phyloP scores from a whole-genome alignment of 768 basidiomycete species.

The Cantharellus cinnabarinus region DNA sequence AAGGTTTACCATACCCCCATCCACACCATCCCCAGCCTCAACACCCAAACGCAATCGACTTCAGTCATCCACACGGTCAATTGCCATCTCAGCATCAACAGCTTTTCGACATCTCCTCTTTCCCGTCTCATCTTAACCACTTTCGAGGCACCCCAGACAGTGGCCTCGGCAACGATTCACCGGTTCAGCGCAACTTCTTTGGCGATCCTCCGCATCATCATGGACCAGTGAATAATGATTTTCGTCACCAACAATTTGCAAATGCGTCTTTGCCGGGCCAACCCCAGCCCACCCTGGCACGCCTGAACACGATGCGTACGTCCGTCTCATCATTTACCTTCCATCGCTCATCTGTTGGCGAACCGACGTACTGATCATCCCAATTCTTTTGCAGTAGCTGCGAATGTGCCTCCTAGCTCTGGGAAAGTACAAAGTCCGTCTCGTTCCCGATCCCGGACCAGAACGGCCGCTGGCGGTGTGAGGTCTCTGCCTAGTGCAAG shows the following conservation, averaged over 20 bases:
- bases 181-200: neutral
- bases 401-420: constrained; percentile 20
- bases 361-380: too few species aligned
- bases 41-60: neutral
- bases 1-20: constrained; percentile 22
- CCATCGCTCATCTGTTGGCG: constrained; percentile 19
- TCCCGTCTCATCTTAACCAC: constrained; percentile 1
- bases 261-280: neutral
- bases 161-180: neutral
- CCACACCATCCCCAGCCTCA: neutral
- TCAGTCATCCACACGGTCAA: neutral
- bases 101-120: neutral
- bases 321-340: constrained; percentile 15
- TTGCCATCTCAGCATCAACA: neutral
- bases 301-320: constrained; percentile 7
- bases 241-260: neutral
- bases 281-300: neutral
- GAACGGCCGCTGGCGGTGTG: constrained; percentile 18
- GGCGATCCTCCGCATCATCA: constrained; percentile 2
- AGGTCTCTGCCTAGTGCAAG: neutral
- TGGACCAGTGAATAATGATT: neutral
- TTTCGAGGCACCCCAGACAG: neutral
- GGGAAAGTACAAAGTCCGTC: constrained; percentile 17
- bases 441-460: constrained; percentile 22
- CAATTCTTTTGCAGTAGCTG: constrained; percentile 12